phyloP scores from a whole-genome alignment of 768 basidiomycete genomes.

The Suillus ampliporus region DNA sequence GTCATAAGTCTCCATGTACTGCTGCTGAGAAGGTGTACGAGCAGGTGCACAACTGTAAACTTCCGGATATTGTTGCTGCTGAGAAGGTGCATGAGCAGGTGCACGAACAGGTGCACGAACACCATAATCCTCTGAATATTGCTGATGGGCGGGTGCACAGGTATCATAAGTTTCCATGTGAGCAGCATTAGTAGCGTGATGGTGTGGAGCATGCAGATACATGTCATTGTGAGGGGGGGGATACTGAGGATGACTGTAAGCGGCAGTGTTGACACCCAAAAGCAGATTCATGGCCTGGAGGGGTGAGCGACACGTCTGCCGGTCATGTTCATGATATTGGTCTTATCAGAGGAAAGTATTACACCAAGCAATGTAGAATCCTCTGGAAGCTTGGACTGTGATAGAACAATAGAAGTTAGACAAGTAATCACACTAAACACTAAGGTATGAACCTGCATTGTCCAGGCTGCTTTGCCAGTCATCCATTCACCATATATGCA shows the following conservation, averaged over 20 bases:
- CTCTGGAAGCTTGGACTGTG: conserved; percentile 24
- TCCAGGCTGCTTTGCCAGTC: conserved; percentile 13
- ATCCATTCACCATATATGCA: conserved; percentile 31
- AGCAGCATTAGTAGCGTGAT: neutral
- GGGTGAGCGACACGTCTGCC: conserved; percentile 8
- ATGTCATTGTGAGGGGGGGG: neutral
- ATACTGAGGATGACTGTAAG: neutral
- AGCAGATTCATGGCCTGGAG: neutral
- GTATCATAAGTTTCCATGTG: neutral
- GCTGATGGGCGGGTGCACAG: neutral
- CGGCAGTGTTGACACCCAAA: neutral
- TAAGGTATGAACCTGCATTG: conserved; percentile 3
- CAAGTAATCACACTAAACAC: neutral
- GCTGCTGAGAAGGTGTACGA: too few relatives aligned
- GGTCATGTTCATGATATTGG: conserved; percentile 22
- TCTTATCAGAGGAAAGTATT: conserved; percentile 26
- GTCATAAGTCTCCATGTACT: too few relatives aligned
- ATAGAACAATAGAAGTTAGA: conserved; percentile 15
- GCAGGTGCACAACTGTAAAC: neutral
- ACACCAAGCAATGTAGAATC: conserved; percentile 34
- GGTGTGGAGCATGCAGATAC: neutral
- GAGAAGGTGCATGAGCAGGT: neutral
- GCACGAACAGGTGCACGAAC: neutral
- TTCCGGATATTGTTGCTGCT: neutral
- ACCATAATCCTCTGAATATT: neutral